Percentiles rank a stretch among this genome's conserved stretches.
Evolutionary conservation across 805 yeast species (phyloP).

Genomic region (Kuraishia floccosa): DNA sequence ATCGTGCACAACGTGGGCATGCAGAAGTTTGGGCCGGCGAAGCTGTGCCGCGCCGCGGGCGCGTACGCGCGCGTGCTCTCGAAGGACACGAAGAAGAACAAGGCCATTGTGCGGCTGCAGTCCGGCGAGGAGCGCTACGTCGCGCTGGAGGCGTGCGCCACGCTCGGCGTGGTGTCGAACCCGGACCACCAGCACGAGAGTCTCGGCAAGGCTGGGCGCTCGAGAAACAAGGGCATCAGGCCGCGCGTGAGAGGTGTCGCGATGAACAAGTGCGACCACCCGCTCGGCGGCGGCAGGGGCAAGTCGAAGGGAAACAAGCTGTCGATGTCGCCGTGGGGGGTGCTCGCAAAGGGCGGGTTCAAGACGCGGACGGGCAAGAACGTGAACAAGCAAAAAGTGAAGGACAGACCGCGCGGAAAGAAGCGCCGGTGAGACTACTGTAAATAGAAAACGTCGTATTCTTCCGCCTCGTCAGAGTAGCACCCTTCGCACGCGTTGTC

Average conservation of each 20-base stretch:
- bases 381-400: constrained; percentile 72
- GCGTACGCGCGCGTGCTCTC: constrained; percentile 82
- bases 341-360: constrained; percentile 79
- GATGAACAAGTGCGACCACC: constrained; percentile 95
- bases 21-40: constrained; percentile 66
- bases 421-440: constrained; percentile 10
- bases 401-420: constrained; percentile 84
- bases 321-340: constrained; percentile 96
- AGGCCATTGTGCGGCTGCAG: constrained; percentile 72
- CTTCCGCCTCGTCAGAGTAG: neutral
- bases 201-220: constrained; percentile 95
- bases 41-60: constrained; percentile 90
- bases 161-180: constrained; percentile 88
- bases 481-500: neutral
- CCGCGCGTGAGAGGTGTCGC: constrained; percentile 98
- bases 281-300: constrained; percentile 99
- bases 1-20: constrained; percentile 82
- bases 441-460: neutral
- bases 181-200: constrained; percentile 82
- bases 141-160: constrained; percentile 78
- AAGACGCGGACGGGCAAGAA: constrained; percentile 90
- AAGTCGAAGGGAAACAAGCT: constrained; percentile 92
- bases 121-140: constrained; percentile 93
- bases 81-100: constrained; percentile 57
- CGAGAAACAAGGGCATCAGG: constrained; percentile 84